Conservation (phyloP, 345 rosid species). For the Lepidium didymum region DNA sequence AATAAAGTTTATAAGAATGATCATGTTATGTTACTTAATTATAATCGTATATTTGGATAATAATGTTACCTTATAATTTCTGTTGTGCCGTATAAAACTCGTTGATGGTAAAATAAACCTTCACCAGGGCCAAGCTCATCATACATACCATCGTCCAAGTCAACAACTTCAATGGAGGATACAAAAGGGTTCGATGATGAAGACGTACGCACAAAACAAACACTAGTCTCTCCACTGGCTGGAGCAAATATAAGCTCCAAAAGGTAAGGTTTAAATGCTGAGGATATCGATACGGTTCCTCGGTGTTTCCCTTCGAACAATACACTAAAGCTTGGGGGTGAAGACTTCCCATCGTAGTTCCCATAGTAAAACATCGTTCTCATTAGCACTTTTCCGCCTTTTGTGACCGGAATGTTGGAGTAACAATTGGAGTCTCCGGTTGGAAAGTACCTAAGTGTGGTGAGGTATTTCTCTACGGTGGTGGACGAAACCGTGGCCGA, state of each 20-base stretch:
- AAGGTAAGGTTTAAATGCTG: neutral
- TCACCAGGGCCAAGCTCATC: constrained; percentile 12
- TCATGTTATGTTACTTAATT: too few relatives aligned
- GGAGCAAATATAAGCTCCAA: constrained; percentile 19
- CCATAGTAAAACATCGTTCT: constrained; percentile 24
- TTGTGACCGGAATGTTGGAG: constrained; percentile 11
- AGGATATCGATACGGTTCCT: neutral
- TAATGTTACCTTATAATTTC: neutral
- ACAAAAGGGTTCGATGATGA: constrained; percentile 19
- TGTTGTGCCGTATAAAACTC: neutral
- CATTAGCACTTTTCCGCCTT: constrained; percentile 10
- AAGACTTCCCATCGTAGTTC: constrained; percentile 11
- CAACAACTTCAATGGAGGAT: constrained; percentile 23
- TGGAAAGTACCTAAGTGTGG: constrained; percentile 20
- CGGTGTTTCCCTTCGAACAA: constrained; percentile 16
- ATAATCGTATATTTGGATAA: too few relatives aligned
- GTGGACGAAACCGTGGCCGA: neutral
- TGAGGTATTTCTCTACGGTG: neutral
- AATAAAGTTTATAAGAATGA: too few relatives aligned
- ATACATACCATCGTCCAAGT: constrained; percentile 9
- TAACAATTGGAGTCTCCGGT: constrained; percentile 23
- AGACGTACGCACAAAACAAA: constrained; percentile 23
- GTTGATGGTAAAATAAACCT: constrained; percentile 9
- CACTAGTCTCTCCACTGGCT: constrained; percentile 1
- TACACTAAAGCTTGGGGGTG: constrained; percentile 3